These are phyloP conservation scores for Nitzschia sp. DNA, from an alignment of 108 stramenopile species.

Conservation along the genomic window DNA sequence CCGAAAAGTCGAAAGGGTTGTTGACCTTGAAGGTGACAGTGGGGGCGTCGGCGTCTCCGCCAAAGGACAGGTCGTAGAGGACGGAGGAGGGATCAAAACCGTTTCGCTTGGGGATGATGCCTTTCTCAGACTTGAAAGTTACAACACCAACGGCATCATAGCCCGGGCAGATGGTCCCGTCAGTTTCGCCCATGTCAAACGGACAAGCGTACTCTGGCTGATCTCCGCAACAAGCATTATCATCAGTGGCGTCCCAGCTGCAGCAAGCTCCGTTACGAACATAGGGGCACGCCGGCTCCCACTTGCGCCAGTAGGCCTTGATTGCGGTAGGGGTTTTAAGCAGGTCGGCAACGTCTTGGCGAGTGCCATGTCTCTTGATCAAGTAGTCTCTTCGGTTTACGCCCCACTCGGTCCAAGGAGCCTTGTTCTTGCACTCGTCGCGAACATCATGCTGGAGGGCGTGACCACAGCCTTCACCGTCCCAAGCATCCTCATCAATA, in stretches of 20 bases:
- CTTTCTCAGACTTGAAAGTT: neutral
- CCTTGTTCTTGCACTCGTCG: slow-evolving; percentile 5
- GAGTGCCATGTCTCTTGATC: slow-evolving; percentile 7
- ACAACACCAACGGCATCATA: neutral
- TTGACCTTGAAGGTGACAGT: neutral
- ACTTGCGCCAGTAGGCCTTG: slow-evolving; percentile 3
- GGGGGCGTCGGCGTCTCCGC: neutral
- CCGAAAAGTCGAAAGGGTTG: neutral
- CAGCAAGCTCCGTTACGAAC: neutral
- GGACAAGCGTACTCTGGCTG: neutral
- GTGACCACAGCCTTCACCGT: slow-evolving; percentile 1
- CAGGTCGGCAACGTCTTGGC: neutral
- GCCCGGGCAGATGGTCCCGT: neutral
- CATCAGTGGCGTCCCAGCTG: neutral
- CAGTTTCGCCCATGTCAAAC: neutral
- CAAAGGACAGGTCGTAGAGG: neutral
- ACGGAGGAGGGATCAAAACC: neutral
- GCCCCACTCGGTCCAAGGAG: neutral
- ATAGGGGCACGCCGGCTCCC: slow-evolving; percentile 2
- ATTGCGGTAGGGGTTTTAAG: neutral
- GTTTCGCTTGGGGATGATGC: neutral
- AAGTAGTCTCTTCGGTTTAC: slow-evolving; percentile 1
- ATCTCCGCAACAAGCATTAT: neutral
- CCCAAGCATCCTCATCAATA: slow-evolving; percentile 9
- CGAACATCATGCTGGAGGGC: neutral